Evolutionary conservation across 1,284 basidiomycete species (phyloP).

Genomic region (Takashimella tepidaria): DNA sequence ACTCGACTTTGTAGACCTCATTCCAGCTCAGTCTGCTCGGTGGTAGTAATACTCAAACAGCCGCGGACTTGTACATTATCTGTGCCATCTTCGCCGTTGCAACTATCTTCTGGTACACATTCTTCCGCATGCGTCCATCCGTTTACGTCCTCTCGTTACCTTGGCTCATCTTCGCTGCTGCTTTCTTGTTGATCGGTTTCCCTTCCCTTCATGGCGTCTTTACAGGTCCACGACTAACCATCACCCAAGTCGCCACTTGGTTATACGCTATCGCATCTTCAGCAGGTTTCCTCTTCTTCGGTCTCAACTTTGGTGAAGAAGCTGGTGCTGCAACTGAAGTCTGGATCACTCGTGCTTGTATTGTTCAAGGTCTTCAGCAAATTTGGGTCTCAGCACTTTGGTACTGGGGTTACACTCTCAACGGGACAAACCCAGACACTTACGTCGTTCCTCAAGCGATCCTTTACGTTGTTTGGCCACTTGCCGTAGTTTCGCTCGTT

Average conservation of each 20-base stretch:
- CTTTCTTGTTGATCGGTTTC: constrained; percentile 83
- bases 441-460: constrained; percentile 49
- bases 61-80: constrained; percentile 81
- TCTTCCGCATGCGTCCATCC: constrained; percentile 82
- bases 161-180: constrained; percentile 81
- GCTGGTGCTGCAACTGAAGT: constrained; percentile 87
- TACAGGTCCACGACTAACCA: constrained; percentile 57
- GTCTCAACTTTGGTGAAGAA: constrained; percentile 92
- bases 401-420: constrained; percentile 86
- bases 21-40: constrained; percentile 87
- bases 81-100: constrained; percentile 77
- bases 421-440: constrained; percentile 46
- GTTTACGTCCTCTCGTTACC: constrained; percentile 77
- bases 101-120: constrained; percentile 79
- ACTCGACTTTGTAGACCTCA: constrained; percentile 55
- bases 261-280: constrained; percentile 78
- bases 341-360: constrained; percentile 80
- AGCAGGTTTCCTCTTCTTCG: constrained; percentile 85
- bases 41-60: constrained; percentile 73
- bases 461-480: constrained; percentile 73
- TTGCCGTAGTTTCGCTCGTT: constrained; percentile 64
- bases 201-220: constrained; percentile 68
- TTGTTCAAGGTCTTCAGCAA: constrained; percentile 88
- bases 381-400: constrained; percentile 86
- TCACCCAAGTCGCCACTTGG: constrained; percentile 79